These are phyloP conservation scores for Plantago coronopus DNA, from an alignment of 305 asterid genomes.

Conservation along the genomic window DNA sequence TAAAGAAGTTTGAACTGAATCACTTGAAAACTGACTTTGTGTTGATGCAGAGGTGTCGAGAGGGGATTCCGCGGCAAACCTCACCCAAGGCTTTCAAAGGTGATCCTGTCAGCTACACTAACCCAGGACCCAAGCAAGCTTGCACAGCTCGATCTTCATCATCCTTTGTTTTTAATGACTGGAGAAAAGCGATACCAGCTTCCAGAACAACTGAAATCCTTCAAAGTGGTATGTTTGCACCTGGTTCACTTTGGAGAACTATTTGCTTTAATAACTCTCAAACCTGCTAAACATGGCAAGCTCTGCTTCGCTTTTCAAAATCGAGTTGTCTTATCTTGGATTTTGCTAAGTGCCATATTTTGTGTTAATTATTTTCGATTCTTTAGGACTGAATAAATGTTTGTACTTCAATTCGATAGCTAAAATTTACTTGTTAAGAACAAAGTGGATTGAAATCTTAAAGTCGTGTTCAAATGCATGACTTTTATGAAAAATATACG, in stretches of 20 bases:
- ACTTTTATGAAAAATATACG: constrained; percentile 16
- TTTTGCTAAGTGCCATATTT: not conserved
- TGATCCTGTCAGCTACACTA: constrained; percentile 87
- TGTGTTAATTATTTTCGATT: not conserved
- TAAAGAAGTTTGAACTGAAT: constrained; percentile 8
- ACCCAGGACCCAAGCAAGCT: constrained; percentile 95
- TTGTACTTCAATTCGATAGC: not conserved
- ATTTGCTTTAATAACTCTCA: not conserved
- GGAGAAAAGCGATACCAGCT: constrained; percentile 73
- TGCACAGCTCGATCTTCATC: constrained; percentile 78
- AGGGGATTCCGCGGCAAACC: constrained; percentile 72
- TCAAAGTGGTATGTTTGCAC: constrained; percentile 60
- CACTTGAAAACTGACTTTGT: constrained; percentile 17
- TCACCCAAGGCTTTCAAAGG: constrained; percentile 73
- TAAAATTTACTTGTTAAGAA: not conserved
- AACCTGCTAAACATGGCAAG: not conserved
- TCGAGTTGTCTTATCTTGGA: not conserved
- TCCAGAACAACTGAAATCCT: constrained; percentile 67
- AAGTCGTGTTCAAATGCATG: not conserved
- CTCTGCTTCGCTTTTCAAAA: not conserved
- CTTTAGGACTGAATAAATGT: not conserved
- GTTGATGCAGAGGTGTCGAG: constrained; percentile 69
- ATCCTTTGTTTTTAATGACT: constrained; percentile 73
- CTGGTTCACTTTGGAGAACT: not conserved
- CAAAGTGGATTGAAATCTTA: constrained; percentile 1